Evolutionary conservation across 2,329 filamentous ascomycete species (phyloP).

Genomic region (Colletotrichum lini): DNA sequence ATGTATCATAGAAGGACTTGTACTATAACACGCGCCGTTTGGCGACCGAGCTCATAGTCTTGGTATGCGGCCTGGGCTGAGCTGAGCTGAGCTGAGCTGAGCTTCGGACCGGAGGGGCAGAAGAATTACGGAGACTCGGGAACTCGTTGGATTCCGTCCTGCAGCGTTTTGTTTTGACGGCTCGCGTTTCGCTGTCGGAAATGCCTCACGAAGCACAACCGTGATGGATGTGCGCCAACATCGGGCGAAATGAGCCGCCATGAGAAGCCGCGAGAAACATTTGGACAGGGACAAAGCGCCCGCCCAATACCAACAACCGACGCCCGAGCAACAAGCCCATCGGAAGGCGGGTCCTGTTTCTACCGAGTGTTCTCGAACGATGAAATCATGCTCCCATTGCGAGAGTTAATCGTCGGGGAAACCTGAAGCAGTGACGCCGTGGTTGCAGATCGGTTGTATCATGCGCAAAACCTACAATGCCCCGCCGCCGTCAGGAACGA

Average conservation of each 20-base stretch:
- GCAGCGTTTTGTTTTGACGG: slow-evolving; percentile 16
- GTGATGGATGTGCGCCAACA: slow-evolving; percentile 24
- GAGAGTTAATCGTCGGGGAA: slow-evolving; percentile 13
- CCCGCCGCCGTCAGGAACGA: not conserved
- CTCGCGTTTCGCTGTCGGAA: slow-evolving; percentile 25
- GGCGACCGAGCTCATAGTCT: not conserved
- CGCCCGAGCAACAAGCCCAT: slow-evolving; percentile 2
- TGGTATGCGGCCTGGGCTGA: not conserved
- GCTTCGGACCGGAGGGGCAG: not conserved
- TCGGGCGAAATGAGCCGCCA: slow-evolving; percentile 11
- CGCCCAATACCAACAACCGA: not conserved
- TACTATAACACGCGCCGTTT: slow-evolving; percentile 19
- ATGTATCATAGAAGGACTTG: slow-evolving; percentile 41
- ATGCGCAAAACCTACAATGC: slow-evolving; percentile 37
- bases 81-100: not conserved
- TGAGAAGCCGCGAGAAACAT: slow-evolving; percentile 14
- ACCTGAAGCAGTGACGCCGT: slow-evolving; percentile 39
- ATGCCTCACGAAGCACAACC: slow-evolving; percentile 17
- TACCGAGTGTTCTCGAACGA: slow-evolving; percentile 27
- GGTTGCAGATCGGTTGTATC: slow-evolving; percentile 42
- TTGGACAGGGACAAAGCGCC: slow-evolving; percentile 15
- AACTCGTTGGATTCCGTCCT: slow-evolving; percentile 23
- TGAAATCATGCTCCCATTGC: slow-evolving; percentile 23
- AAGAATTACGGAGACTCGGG: slow-evolving; percentile 26
- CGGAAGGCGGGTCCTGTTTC: slow-evolving; percentile 12